phyloP scores from a whole-genome alignment of 2,329 filamentous ascomycete genomes.

The Colletotrichum sp. region DNA sequence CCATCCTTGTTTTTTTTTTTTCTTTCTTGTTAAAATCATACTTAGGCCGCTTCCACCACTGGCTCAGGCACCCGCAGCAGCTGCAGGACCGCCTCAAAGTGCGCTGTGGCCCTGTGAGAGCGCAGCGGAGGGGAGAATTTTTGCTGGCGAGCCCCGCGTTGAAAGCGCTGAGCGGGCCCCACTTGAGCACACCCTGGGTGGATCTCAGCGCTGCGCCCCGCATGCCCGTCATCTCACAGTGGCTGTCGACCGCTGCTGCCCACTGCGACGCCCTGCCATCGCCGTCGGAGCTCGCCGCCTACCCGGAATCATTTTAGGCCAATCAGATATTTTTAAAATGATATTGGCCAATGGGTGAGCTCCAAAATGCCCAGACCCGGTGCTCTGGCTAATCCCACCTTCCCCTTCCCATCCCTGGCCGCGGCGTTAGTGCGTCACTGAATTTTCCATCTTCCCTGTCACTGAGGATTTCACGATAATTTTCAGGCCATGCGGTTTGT shows the following conservation, averaged over 20 bases:
- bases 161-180: neutral
- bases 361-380: neutral
- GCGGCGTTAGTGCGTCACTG: neutral
- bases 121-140: neutral
- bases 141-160: constrained; percentile 16
- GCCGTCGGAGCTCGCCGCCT: constrained; percentile 6
- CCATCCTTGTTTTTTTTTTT: neutral
- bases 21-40: neutral
- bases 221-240: constrained; percentile 1
- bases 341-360: neutral
- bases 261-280: neutral
- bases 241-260: neutral
- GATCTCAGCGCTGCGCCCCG: neutral
- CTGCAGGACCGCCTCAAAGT: neutral
- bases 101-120: neutral
- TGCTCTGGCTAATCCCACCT: neutral
- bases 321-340: rapidly evolving
- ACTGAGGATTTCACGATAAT: constrained; percentile 1
- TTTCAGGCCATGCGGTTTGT: neutral
- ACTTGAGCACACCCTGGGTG: neutral
- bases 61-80: neutral
- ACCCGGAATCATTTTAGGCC: neutral
- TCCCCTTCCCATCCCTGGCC: neutral
- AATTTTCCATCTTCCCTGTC: constrained; percentile 1
- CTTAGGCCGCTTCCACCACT: neutral